Evolutionary conservation across 495 filamentous ascomycete species (phyloP), one percentile per base, ranked within the genome.

Genomic region (Clavariopsis aquatica): DNA sequence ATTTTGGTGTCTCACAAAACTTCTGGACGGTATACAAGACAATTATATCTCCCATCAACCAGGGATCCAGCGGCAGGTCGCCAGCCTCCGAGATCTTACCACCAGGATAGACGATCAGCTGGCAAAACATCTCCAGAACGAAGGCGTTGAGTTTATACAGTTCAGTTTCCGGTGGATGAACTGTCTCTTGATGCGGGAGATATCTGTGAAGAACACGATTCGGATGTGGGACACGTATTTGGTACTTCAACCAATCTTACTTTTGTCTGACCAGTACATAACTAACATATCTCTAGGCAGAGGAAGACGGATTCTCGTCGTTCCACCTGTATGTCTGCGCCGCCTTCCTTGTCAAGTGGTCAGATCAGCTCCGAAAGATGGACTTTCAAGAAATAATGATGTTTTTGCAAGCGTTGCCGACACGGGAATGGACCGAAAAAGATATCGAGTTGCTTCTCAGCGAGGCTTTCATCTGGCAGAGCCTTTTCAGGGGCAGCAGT

Each of bases 121-220:
- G 60, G 90, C 92, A 13, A 92, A 89, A 63, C 94, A 98, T 72
- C 80, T 98, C 19, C 90, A 95, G 70, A 82, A 82, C 23, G 91
- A 98, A 73, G 87, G 89, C 12, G 92, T 98, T 27, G 95, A 98
- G 74, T 98, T 98, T 69, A 98, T 98, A 75, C 94, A 98, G 73
- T 98, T 98, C 73, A 96, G 91, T 74, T 98, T 98, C 74, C 84
- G 94, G 62, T 98, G 94, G 94, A 98, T 98, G 94, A 98, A 98
- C 71, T 98, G 94, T 72, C 82, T 98, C 63, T 80, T 98, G 68
- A 98, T 98, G 94, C 83, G 94, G 64, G 94, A 98, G 76, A 89
- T 98, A 63, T 96, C 87, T 74, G 91, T 98, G 43, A 89, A 86
- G 75, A 97, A 96, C 70, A 96, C 91, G 0, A 96, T 98, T 68